Evolutionary conservation across 2,329 filamentous ascomycete species (phyloP), one percentile per base, ranked within the genome.

Genomic region (Hymenoscyphus scutula): DNA sequence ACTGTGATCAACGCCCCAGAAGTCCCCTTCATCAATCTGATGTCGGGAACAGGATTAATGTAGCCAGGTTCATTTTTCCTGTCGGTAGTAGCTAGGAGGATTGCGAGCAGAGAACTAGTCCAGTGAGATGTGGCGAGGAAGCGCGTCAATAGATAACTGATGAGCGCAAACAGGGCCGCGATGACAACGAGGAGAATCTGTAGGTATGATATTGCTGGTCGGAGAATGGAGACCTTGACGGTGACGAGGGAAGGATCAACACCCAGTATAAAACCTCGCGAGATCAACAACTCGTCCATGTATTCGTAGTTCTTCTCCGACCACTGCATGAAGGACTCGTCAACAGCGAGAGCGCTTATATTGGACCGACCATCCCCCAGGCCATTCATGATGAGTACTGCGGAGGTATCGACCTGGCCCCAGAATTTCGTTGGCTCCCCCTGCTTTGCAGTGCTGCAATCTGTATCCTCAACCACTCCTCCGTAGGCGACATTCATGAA

Each of bases 401-500:
- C 59, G n/a, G 51, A 41, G 1, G 59, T 60, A 27, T 60, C 59
- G 17, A 60, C 37, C 30, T 55, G 32, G 34, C 59, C 59, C 19
- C 37, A 60, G 53, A 60, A 48, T 5, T 34, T 34, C 3, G 5
- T 19, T 7, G 51, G 32, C 19, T 41, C 23, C 5, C 25, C 53
- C 25, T 32, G 30, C 29, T 30, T 56, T 15, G 51, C 51, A 6
- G 29, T 29, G 17, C 7, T 53, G 53, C 59, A 60, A 19, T 60
- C 59, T 4, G 59, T 60, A 34, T 27, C 37, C 6, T 51, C 32
- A 11, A 60, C 37, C 30, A 60, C 59, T 1, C 59, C 59, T 8
- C 59, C 59, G 23, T 60, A 60, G 11, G 53, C 59, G 11, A 56
- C 15, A n/a, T 60, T 60, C 51, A 30, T 48, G 19, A 56, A 60